Evolutionary conservation across 768 basidiomycete species (phyloP).

Genomic region (Zangia roseola): DNA sequence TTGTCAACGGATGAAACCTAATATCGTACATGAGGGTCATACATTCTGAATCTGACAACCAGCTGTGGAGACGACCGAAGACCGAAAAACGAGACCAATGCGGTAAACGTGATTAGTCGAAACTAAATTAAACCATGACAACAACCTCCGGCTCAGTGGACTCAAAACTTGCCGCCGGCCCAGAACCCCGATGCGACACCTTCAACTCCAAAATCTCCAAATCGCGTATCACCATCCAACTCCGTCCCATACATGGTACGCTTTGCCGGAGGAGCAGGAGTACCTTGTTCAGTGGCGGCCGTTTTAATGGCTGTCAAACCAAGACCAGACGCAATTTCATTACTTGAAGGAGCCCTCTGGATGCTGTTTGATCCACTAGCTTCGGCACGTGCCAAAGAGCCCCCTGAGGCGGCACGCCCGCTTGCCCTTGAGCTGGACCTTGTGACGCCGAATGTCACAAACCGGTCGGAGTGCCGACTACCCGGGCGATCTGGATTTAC

Average conservation of each 20-base stretch:
- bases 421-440: conserved; percentile 40
- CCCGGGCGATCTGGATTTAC: conserved; percentile 32
- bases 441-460: conserved; percentile 31
- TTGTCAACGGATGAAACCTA: conserved; percentile 1
- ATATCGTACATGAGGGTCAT: conserved; percentile 23
- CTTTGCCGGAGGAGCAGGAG: conserved; percentile 48
- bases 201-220: conserved; percentile 81
- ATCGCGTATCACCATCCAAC: conserved; percentile 76
- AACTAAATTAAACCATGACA: conserved; percentile 6
- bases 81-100: conserved; percentile 4
- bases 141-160: neutral
- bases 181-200: conserved; percentile 75
- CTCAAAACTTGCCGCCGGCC: conserved; percentile 48
- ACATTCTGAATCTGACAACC: conserved; percentile 12
- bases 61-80: neutral
- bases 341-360: conserved; percentile 40
- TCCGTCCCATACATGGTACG: conserved; percentile 86
- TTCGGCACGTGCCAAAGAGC: conserved; percentile 26
- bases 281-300: conserved; percentile 38
- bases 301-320: conserved; percentile 42
- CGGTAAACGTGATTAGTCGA: conserved; percentile 8
- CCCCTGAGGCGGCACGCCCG: conserved; percentile 27
- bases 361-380: conserved; percentile 25
- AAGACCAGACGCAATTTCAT: conserved; percentile 44
- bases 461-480: conserved; percentile 33